Conservation (phyloP, 805 yeast genomes). For the Zygosaccharomyces lentus region DNA sequence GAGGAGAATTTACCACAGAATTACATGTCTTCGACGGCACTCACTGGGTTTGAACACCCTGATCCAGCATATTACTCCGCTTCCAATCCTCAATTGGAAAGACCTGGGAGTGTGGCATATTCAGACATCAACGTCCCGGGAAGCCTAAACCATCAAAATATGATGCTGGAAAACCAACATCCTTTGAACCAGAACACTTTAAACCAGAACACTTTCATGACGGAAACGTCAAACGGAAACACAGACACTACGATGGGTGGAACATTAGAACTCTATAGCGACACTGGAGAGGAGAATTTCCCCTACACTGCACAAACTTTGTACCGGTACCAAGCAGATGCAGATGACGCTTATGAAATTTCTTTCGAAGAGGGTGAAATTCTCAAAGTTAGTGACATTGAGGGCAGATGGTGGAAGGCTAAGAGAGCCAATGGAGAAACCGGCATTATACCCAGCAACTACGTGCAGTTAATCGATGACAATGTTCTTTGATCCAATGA, state of each 20-base stretch:
- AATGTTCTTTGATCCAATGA: constrained; percentile 7
- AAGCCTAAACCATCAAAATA: constrained; percentile 18
- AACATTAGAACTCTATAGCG: constrained; percentile 35
- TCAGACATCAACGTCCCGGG: constrained; percentile 8
- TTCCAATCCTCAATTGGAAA: constrained; percentile 5
- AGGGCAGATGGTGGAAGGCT: constrained; percentile 99
- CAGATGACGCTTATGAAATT: constrained; percentile 88
- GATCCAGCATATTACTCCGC: constrained; percentile 20
- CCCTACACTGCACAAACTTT: constrained; percentile 84
- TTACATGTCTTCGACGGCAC: constrained; percentile 48
- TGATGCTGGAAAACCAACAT: constrained; percentile 9
- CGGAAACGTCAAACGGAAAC: constrained; percentile 30
- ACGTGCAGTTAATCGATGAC: constrained; percentile 65
- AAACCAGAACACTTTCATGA: constrained; percentile 24
- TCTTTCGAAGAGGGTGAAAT: constrained; percentile 87
- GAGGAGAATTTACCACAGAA: constrained; percentile 23
- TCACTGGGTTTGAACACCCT: constrained; percentile 59
- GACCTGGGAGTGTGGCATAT: constrained; percentile 2
- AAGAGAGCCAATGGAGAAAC: constrained; percentile 83
- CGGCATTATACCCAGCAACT: constrained; percentile 95
- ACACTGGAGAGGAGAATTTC: constrained; percentile 43
- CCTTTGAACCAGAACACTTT: constrained; percentile 12
- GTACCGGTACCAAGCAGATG: constrained; percentile 82
- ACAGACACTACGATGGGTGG: constrained; percentile 36
- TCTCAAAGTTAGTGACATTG: constrained; percentile 86